Evolutionary conservation across 306 rosid species (phyloP), one percentile per base, ranked within the genome.

Genomic region (Medicago arabica): DNA sequence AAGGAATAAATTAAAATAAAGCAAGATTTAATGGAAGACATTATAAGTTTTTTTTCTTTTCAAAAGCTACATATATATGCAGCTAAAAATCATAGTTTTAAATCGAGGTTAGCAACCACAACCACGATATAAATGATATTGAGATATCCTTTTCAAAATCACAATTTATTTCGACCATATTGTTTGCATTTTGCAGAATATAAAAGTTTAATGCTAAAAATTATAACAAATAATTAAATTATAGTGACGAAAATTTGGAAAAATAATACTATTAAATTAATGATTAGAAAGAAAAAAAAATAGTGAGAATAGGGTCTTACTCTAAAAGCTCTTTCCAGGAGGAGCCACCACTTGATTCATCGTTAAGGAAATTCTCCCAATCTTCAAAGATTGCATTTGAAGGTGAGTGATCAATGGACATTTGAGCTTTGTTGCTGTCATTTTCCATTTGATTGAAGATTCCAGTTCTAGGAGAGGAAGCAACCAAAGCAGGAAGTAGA

Each of bases 291-390:
- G n/a, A n/a, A n/a, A n/a, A n/a, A n/a, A n/a, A n/a, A n/a, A n/a
- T n/a, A n/a, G n/a, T n/a, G n/a, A n/a, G n/a, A n/a, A n/a, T n/a
- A n/a, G n/a, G n/a, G n/a, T n/a, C 90, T 23, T 87, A 94, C 98
- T 82, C 86, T 57, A 94, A 82, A 77, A 94, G 84, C 65, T 91
- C 89, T 84, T 87, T 94, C 98, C 98, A 94, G 70, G 89, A 92
- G 16, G 94, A 84, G 31, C 65, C 89, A 16, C 46, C 89, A 16
- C 46, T 81, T 53, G 81, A 43, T 72, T 89, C 88, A 66, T 88
- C 88, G 7, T 86, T 90, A 86, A 88, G 77, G 78, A 89, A 77
- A 76, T 85, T 88, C 21, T 90, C 97, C 94, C 93, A 94, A 65
- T 74, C 86, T 54, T 91, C 96, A 76, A 86, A 87, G 73, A 76